A percentile compares a stretch with the other conserved stretches of the same genome.
Conservation (phyloP, 225 moss, liverwort and hornwort genomes). For the Anthoceros angustus region DNA sequence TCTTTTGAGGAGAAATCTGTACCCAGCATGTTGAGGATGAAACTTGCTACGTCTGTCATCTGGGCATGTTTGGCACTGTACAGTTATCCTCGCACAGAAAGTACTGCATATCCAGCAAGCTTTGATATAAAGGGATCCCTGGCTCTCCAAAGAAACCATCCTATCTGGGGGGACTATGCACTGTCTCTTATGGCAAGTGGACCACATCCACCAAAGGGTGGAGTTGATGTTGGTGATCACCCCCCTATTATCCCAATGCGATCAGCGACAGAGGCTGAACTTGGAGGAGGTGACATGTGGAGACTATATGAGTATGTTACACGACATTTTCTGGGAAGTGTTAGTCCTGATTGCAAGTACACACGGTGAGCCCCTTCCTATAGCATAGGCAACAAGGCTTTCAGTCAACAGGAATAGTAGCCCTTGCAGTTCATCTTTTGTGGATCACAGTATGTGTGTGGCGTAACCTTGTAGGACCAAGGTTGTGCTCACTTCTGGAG, state of each 20-base stretch:
- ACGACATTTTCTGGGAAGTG: slow-evolving; percentile 87
- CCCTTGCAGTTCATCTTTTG: background rate
- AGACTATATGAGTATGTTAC: slow-evolving; percentile 87
- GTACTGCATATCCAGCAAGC: slow-evolving; percentile 90
- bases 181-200: slow-evolving; percentile 60
- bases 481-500: slow-evolving; percentile 52
- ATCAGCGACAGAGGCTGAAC: slow-evolving; percentile 77
- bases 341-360: slow-evolving; percentile 91
- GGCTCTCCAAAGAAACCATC: slow-evolving; percentile 65
- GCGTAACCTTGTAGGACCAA: slow-evolving; percentile 50
- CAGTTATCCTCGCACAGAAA: slow-evolving; percentile 99
- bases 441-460: background rate
- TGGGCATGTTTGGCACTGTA: background rate
- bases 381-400: background rate
- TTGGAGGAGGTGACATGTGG: slow-evolving; percentile 92
- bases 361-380: slow-evolving; percentile 36
- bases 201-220: slow-evolving; percentile 72
- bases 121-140: slow-evolving; percentile 78
- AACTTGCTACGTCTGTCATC: background rate
- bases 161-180: slow-evolving; percentile 90
- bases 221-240: slow-evolving; percentile 93
- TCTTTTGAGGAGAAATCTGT: background rate
- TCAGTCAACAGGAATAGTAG: background rate
- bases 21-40: background rate
- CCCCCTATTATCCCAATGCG: slow-evolving; percentile 94